A percentile compares a stretch with the other conserved stretches of the same genome.
phyloP scores from a whole-genome alignment of 192 early-diverging fungal species.

The Mortierella alpina region DNA sequence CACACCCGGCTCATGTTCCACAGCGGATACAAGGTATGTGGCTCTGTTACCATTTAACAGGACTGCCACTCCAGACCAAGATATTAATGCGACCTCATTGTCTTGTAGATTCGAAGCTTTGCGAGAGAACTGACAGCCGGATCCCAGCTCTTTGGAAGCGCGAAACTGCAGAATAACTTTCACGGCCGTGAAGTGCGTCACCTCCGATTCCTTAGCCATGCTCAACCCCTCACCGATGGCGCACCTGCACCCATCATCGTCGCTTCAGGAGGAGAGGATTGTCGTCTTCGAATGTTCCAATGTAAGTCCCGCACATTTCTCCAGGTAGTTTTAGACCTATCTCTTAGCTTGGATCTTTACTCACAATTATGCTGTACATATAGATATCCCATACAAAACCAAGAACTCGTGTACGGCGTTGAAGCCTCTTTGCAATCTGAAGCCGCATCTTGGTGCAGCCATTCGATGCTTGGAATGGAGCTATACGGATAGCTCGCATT shows the following conservation, averaged over 20 bases:
- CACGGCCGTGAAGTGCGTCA: slow-evolving; percentile 75
- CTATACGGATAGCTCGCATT: slow-evolving; percentile 22
- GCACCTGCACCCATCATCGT: slow-evolving; percentile 53
- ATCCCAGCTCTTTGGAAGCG: slow-evolving; percentile 62
- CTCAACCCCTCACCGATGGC: slow-evolving; percentile 21
- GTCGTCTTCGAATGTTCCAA: slow-evolving; percentile 64
- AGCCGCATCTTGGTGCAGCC: slow-evolving; percentile 38
- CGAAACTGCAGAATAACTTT: slow-evolving; percentile 67
- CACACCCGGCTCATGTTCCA: slow-evolving; percentile 69
- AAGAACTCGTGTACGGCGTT: slow-evolving; percentile 39
- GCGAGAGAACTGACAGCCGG: slow-evolving; percentile 53
- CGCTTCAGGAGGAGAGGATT: slow-evolving; percentile 71
- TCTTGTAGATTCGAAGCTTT: slow-evolving; percentile 55
- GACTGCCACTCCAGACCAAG: background rate
- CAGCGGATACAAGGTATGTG: slow-evolving; percentile 61
- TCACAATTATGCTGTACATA: background rate
- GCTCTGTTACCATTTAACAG: background rate
- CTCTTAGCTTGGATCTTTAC: background rate
- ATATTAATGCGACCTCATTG: background rate
- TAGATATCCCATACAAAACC: slow-evolving; percentile 60
- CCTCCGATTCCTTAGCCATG: slow-evolving; percentile 55
- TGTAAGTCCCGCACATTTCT: slow-evolving; percentile 38
- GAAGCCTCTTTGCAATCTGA: slow-evolving; percentile 41
- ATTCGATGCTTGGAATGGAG: slow-evolving; percentile 52
- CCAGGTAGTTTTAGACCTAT: background rate